Base-by-base conservation (phyloP, 441 rosid genomes). In the Populus hybrid region DNA sequence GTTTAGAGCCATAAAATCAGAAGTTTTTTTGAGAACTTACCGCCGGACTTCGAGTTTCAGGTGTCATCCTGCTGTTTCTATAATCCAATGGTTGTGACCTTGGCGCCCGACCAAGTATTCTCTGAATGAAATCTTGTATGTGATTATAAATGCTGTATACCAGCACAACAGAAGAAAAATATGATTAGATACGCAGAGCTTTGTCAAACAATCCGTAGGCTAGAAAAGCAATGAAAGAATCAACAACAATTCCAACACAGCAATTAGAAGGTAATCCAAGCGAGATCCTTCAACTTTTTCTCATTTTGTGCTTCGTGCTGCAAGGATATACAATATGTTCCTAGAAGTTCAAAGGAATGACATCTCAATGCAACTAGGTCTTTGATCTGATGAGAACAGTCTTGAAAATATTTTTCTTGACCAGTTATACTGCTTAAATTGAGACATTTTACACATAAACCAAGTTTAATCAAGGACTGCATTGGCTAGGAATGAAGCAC, bases 61-160 rank as follows among this genome's bases (percentile, higher is more conserved):
- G 77, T 8, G 74, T 40, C 28, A 83, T 66, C 76, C 75, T 88
- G 40, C 67, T 78, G 32, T 80, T 78, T 78, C 80, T 80, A 68
- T 80, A 79, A 73, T 82, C 87, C 73, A 69, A 70, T 35, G 83
- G 70, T 57, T 65, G 86, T 28, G 85, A 72, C 87, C 87, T 85
- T 46, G 76, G 81, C 26, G 75, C 74, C 70, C 73, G 77, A 72
- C 87, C 88, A 75, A 80, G 79, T 66, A 86, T 73, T 87, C 90
- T 88, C 83, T 73, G 82, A 6, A 82, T 84, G 40, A 90, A 87
- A 32, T 87, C 93, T 34, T 88, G 93, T 72, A 84, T 63, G 77
- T 95, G 97, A 77, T 90, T 93, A 83, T 95, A 92, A 71, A 89
- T 93, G 90, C 99, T 93, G 96, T 77, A 83, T 57, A 36, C 57